Percentiles rank a stretch among this genome's conserved stretches.
Evolutionary conservation across 306 rosid genomes (phyloP).

Genomic region (Astragalus glycyphyllos): DNA sequence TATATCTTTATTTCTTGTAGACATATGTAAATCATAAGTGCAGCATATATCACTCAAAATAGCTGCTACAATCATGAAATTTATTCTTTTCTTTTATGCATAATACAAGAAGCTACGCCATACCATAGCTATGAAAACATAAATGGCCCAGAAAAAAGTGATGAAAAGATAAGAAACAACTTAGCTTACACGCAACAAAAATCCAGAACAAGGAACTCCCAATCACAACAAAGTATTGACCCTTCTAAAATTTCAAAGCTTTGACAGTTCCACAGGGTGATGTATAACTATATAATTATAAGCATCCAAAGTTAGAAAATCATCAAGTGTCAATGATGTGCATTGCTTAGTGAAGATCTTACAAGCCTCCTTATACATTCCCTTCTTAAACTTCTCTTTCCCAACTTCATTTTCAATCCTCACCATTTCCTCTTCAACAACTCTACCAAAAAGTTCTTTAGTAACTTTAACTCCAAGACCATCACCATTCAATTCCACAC

Average conservation of each 20-base stretch:
- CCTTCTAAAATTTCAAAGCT: conserved; percentile 53
- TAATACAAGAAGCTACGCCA: conserved; percentile 4
- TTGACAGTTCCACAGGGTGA: conserved; percentile 61
- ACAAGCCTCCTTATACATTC: conserved; percentile 77
- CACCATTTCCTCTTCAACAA: conserved; percentile 87
- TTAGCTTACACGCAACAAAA: conserved; percentile 13
- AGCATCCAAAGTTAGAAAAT: conserved; percentile 83
- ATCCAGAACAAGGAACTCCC: conserved; percentile 21
- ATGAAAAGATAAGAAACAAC: conserved; percentile 1
- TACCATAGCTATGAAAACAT: background rate
- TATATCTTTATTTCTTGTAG: background rate
- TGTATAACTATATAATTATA: conserved; percentile 65
- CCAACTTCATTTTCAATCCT: conserved; percentile 84
- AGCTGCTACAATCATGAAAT: conserved; percentile 9
- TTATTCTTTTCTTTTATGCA: conserved; percentile 1
- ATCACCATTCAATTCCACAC: conserved; percentile 78
- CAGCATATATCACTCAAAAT: background rate
- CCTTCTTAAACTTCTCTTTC: conserved; percentile 68
- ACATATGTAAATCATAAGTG: background rate
- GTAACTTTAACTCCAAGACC: conserved; percentile 71
- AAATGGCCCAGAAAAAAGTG: background rate
- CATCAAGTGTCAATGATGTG: conserved; percentile 72
- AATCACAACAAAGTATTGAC: conserved; percentile 9
- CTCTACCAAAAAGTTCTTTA: conserved; percentile 72
- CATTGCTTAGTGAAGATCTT: conserved; percentile 77